These are phyloP conservation scores for Tetrahymena thermophila DNA, from an alignment of 73 alveolate species.

Conservation along the genomic window DNA sequence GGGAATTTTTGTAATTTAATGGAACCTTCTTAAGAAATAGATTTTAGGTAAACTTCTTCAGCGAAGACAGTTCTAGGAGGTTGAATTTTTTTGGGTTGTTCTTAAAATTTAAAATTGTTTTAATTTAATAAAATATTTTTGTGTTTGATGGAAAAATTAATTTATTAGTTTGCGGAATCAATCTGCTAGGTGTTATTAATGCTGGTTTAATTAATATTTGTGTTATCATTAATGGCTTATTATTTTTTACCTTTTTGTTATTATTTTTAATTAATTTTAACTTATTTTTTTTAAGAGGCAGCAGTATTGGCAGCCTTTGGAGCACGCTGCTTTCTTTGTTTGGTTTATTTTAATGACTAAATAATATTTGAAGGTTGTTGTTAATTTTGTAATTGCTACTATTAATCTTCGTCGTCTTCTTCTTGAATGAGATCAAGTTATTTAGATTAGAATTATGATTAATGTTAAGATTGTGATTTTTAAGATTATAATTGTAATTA, in stretches of 20 bases:
- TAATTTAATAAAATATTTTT: not conserved
- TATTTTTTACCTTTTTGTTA: not conserved
- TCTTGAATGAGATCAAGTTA: conserved; percentile 1
- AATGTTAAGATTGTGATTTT: not conserved
- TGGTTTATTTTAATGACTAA: not conserved
- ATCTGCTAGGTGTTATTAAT: not conserved
- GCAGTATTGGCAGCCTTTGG: not conserved
- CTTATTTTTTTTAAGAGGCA: not conserved
- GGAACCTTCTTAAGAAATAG: not conserved
- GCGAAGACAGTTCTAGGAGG: not conserved
- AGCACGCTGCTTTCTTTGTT: not conserved
- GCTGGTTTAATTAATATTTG: not conserved
- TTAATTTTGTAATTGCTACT: not conserved
- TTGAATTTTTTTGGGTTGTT: not conserved
- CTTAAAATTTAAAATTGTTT: not conserved
- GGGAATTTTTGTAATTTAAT: not conserved
- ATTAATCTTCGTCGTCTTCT: not conserved
- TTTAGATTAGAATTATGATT: not conserved
- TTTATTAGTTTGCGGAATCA: not conserved
- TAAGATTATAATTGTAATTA: not conserved
- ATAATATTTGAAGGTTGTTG: not conserved
- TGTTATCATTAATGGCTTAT: not conserved
- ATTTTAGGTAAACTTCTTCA: not conserved
- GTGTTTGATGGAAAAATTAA: not conserved
- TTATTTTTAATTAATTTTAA: not conserved